A percentile compares a stretch with the other conserved stretches of the same genome.
phyloP scores from a whole-genome alignment of 2,329 filamentous ascomycete genomes.

The Corniculantispora saksenae region DNA sequence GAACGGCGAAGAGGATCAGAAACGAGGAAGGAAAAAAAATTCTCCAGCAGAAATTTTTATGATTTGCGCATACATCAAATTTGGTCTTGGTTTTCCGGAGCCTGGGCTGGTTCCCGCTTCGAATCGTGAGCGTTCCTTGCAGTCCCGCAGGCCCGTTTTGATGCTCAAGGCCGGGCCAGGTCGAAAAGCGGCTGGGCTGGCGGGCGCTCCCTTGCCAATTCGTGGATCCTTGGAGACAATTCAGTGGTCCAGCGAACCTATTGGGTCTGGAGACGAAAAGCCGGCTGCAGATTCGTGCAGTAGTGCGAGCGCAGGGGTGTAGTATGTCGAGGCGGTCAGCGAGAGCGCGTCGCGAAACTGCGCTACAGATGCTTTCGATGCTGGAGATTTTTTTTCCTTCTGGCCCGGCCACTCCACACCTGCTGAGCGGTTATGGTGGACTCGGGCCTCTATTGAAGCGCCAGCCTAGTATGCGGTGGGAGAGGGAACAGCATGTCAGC shows the following conservation, averaged over 20 bases:
- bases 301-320: conserved; percentile 1
- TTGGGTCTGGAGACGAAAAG: neutral
- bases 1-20: neutral
- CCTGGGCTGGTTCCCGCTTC: neutral
- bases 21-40: neutral
- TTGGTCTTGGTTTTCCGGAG: neutral
- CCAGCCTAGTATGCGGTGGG: neutral
- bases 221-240: conserved; percentile 5
- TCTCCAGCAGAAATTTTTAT: neutral
- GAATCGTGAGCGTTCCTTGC: conserved; percentile 16
- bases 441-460: conserved; percentile 1
- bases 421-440: conserved; percentile 6
- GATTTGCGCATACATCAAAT: conserved; percentile 1
- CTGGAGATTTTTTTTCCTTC: conserved; percentile 3
- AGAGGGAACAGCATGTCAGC: neutral
- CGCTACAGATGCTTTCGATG: neutral
- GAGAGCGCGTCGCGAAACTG: conserved; percentile 7
- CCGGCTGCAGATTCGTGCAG: conserved; percentile 16
- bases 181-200: neutral
- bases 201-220: neutral
- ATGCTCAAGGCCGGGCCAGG: neutral
- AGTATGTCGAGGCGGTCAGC: conserved; percentile 12
- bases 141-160: conserved; percentile 9
- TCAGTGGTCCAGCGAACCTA: neutral
- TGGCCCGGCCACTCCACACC: neutral